Evolutionary conservation across 23 red algal genomes (phyloP).

Genomic region (Gracilaria caudata): DNA sequence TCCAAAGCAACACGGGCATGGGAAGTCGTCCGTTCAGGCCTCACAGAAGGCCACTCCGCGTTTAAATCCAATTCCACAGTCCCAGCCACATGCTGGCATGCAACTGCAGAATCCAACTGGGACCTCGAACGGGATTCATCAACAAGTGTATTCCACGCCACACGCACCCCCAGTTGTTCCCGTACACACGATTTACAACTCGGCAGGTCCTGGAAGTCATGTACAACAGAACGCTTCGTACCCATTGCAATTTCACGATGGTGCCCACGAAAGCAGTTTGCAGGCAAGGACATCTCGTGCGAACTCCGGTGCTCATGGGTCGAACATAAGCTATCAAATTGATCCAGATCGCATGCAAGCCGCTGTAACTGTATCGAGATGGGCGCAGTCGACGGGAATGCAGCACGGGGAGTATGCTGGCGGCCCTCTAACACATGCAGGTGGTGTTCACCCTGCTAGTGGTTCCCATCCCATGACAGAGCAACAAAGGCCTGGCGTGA

Average conservation of each 20-base stretch:
- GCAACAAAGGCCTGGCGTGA: conserved; percentile 15
- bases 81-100: conserved; percentile 2
- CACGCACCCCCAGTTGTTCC: neutral
- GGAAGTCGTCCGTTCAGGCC: neutral
- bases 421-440: neutral
- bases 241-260: conserved; percentile 34
- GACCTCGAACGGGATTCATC: neutral
- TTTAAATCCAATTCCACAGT: neutral
- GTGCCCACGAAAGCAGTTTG: neutral
- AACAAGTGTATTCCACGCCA: neutral
- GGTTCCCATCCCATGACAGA: neutral
- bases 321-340: conserved; percentile 10
- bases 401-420: conserved; percentile 25
- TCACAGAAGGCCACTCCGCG: neutral
- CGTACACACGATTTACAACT: neutral
- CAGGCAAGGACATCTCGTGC: neutral
- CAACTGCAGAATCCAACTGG: neutral
- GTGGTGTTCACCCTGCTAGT: neutral
- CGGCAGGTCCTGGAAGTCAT: neutral
- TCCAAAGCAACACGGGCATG: conserved; percentile 11
- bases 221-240: conserved; percentile 13
- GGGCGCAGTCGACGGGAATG: conserved; percentile 13
- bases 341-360: conserved; percentile 36
- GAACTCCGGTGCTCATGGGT: neutral
- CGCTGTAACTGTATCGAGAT: conserved; percentile 20